phyloP scores from a whole-genome alignment of 306 rosid species.

The Acacia crassicarpa region DNA sequence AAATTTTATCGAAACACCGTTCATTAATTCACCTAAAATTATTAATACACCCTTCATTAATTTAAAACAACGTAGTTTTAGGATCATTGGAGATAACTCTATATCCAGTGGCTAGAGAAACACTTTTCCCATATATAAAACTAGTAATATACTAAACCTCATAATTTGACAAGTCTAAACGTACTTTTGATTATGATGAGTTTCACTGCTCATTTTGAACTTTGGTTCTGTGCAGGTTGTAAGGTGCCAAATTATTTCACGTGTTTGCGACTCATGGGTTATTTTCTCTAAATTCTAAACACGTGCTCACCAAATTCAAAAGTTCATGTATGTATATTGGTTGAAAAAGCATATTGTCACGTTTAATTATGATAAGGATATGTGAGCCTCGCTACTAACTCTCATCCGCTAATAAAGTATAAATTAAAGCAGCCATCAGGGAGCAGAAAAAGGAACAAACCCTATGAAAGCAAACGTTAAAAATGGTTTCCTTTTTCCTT shows the following conservation, averaged over 20 bases:
- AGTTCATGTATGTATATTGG: not conserved
- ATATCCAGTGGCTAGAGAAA: no score
- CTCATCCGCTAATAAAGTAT: not conserved
- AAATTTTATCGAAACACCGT: no score
- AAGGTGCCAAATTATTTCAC: not conserved
- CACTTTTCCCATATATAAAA: no score
- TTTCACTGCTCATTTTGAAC: not conserved
- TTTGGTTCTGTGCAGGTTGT: not conserved
- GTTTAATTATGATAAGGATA: not conserved
- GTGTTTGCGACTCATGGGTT: not conserved
- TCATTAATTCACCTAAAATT: no score
- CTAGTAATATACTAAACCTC: not conserved
- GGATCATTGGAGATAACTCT: no score
- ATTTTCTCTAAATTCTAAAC: not conserved
- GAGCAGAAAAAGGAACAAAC: not conserved
- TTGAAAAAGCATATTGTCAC: not conserved
- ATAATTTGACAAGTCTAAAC: not conserved
- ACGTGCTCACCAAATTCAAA: not conserved
- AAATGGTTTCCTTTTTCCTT: no score
- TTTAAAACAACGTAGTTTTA: no score
- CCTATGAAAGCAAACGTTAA: not conserved
- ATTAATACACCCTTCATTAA: no score
- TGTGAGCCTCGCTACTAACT: not conserved
- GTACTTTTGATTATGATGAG: no score
- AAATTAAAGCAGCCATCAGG: not conserved